phyloP scores from a whole-genome alignment of 768 basidiomycete genomes.

The Lactifluus rugatus region DNA sequence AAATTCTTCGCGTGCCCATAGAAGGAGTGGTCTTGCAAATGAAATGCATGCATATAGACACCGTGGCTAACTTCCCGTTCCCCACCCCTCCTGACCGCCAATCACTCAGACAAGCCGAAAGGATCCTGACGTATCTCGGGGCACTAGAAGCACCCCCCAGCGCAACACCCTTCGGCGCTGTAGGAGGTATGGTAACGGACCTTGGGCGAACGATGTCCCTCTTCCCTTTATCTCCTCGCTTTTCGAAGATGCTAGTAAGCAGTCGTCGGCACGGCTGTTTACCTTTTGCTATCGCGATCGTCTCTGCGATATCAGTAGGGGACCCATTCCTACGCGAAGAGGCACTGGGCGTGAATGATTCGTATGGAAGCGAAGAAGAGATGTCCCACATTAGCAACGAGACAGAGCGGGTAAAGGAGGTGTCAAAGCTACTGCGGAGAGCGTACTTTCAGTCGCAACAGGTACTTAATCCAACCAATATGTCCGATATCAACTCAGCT shows the following conservation, averaged over 20 bases:
- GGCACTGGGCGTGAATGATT: conserved; percentile 38
- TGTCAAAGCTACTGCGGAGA: conserved; percentile 51
- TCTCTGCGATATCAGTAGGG: conserved; percentile 86
- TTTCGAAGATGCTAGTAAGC: conserved; percentile 90
- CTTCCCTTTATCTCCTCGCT: conserved; percentile 90
- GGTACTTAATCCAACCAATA: conserved; percentile 33
- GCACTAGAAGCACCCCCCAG: conserved; percentile 45
- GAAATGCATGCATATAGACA: conserved; percentile 98
- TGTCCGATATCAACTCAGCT: neutral
- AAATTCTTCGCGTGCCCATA: conserved; percentile 92
- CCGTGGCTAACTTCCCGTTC: conserved; percentile 95
- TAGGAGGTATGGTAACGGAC: conserved; percentile 67
- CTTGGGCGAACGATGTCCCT: conserved; percentile 88
- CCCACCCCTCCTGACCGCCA: conserved; percentile 86
- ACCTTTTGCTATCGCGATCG: conserved; percentile 84
- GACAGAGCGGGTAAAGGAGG: conserved; percentile 44
- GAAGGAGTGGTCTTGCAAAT: conserved; percentile 96
- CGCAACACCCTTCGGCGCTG: conserved; percentile 16
- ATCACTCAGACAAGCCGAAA: conserved; percentile 73
- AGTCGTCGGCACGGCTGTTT: conserved; percentile 81
- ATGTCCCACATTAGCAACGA: conserved; percentile 39
- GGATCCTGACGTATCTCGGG: conserved; percentile 67
- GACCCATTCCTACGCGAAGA: conserved; percentile 92
- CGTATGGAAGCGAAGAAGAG: conserved; percentile 32
- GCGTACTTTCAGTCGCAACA: conserved; percentile 77